phyloP scores from a whole-genome alignment of 805 yeast genomes.

The Middelhovenomyces tepae region DNA sequence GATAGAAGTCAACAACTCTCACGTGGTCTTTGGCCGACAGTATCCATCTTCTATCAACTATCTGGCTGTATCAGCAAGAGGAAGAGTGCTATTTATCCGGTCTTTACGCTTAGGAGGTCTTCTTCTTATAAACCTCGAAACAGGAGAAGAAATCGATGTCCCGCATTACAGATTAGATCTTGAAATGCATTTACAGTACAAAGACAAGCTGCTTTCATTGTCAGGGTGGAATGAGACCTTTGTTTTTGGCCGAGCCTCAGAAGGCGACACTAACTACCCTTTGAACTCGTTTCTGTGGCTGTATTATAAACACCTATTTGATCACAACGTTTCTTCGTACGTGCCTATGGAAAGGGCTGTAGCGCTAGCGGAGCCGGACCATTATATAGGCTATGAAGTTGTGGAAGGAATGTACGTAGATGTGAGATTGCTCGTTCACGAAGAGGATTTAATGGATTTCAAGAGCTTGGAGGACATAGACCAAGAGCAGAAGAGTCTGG shows the following conservation, averaged over 20 bases:
- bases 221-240: slow-evolving; percentile 16
- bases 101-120: slow-evolving; percentile 18
- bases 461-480: too few relatives aligned
- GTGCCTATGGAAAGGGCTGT: slow-evolving; percentile 1
- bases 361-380: not conserved
- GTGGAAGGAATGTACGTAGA: too few relatives aligned
- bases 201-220: slow-evolving; percentile 12
- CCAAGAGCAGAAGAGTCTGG: too few relatives aligned
- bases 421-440: too few relatives aligned
- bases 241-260: slow-evolving; percentile 16
- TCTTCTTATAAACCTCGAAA: slow-evolving; percentile 13
- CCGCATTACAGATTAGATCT: slow-evolving; percentile 20
- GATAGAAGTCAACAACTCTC: slow-evolving; percentile 4
- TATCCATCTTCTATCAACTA: slow-evolving; percentile 17
- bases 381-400: slow-evolving; percentile 1
- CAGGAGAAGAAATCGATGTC: slow-evolving; percentile 18
- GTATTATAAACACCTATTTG: not conserved
- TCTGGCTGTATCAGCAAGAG: slow-evolving; percentile 13
- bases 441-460: too few relatives aligned
- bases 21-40: slow-evolving; percentile 13
- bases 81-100: slow-evolving; percentile 16
- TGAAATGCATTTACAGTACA: slow-evolving; percentile 9
- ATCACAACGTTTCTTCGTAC: slow-evolving; percentile 1
- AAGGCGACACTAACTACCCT: slow-evolving; percentile 1
- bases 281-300: not conserved